Percentiles rank a stretch among this genome's conserved stretches.
These are phyloP conservation scores for Backusella macrospora DNA, from an alignment of 192 early-diverging fungal genomes.

Conservation along the genomic window DNA sequence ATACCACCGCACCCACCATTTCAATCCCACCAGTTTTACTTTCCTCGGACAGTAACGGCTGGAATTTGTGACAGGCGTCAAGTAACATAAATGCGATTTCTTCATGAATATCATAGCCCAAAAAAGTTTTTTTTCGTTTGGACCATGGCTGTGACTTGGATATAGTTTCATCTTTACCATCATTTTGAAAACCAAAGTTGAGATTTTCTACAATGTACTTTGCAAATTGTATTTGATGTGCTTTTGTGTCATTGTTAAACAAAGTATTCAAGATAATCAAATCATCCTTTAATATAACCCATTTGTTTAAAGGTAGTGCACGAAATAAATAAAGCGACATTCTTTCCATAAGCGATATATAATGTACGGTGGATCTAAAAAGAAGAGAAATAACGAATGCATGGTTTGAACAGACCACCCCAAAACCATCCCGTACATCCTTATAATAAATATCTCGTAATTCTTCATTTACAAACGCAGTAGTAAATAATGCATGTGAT, in stretches of 20 bases:
- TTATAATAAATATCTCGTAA: constrained; percentile 46
- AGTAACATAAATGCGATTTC: constrained; percentile 41
- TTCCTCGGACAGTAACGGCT: constrained; percentile 18
- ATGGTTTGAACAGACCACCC: constrained; percentile 40
- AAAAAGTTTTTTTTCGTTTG: constrained; percentile 20
- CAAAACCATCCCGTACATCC: constrained; percentile 45
- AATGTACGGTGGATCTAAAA: constrained; percentile 39
- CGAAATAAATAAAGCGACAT: constrained; percentile 53
- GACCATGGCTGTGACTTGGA: constrained; percentile 30
- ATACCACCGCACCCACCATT: not conserved
- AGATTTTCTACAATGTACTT: constrained; percentile 35
- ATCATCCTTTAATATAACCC: constrained; percentile 42
- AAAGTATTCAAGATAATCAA: constrained; percentile 38
- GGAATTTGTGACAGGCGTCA: constrained; percentile 35
- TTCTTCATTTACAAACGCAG: constrained; percentile 44
- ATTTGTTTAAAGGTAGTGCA: constrained; percentile 44
- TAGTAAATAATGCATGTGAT: constrained; percentile 41
- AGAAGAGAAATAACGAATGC: constrained; percentile 42
- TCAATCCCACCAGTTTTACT: constrained; percentile 13
- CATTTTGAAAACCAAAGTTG: constrained; percentile 24
- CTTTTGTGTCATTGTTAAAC: constrained; percentile 4
- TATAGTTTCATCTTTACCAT: constrained; percentile 5
- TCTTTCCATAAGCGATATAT: constrained; percentile 44
- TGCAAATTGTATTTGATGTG: constrained; percentile 27
- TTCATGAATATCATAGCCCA: constrained; percentile 31